Percentiles rank a stretch among this genome's conserved stretches.
Evolutionary conservation across 2,329 filamentous ascomycete species (phyloP).

Genomic region (Beauveria varroae): DNA sequence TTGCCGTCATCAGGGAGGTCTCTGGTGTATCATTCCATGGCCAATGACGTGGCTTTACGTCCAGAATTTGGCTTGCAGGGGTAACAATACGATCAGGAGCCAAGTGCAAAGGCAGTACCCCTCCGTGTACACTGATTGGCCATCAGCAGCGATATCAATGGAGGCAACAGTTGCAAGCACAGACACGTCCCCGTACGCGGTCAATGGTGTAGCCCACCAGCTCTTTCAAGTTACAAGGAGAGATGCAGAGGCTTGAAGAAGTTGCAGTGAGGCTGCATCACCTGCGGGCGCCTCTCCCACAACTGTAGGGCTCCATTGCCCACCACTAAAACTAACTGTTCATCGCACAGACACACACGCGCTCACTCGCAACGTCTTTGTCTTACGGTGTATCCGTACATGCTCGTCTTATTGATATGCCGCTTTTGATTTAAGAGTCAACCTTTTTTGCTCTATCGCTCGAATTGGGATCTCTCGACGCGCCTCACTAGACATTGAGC

Average conservation of each 20-base stretch:
- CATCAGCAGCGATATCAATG: not conserved
- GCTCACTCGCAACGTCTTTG: not conserved
- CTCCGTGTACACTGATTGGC: not conserved
- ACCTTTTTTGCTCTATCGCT: not conserved
- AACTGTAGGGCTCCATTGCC: conserved; percentile 6
- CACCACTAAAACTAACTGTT: not conserved
- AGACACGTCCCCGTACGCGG: not conserved
- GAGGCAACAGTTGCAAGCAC: not conserved
- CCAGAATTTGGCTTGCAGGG: too few relatives aligned
- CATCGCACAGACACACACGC: not conserved
- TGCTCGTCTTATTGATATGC: not conserved
- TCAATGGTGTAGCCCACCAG: not conserved
- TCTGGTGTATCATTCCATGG: too few relatives aligned
- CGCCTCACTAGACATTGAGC: not conserved
- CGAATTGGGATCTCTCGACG: not conserved
- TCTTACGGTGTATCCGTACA: not conserved
- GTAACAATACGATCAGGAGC: too few relatives aligned
- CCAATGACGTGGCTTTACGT: too few relatives aligned
- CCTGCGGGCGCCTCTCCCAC: not conserved
- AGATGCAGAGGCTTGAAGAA: too few relatives aligned
- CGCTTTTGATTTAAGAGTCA: not conserved
- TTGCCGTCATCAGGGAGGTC: too few relatives aligned
- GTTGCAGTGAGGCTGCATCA: too few relatives aligned
- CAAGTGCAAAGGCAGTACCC: too few relatives aligned
- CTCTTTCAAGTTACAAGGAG: too few relatives aligned